phyloP scores from a whole-genome alignment of 306 rosid genomes.

The Begonia loranthoides region DNA sequence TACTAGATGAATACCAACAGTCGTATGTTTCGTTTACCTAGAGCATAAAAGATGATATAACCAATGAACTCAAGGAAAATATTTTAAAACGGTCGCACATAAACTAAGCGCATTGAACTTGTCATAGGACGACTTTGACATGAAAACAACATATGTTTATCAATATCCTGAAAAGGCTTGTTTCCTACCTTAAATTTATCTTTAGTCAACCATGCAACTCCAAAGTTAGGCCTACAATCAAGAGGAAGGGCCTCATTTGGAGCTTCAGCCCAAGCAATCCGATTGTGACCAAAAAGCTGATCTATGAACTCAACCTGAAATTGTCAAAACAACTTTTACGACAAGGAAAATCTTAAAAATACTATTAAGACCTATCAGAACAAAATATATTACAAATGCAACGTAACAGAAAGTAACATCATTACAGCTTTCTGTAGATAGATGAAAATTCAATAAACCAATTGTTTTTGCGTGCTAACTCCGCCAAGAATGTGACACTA shows the following conservation, averaged over 20 bases:
- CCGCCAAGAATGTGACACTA: no score
- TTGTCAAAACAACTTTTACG: conserved; percentile 10
- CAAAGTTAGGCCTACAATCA: conserved; percentile 88
- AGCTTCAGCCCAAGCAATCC: conserved; percentile 75
- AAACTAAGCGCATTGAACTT: not conserved
- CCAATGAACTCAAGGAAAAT: conserved; percentile 4
- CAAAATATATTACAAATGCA: not conserved
- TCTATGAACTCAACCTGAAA: conserved; percentile 81
- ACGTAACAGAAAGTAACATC: no score
- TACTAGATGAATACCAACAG: conserved; percentile 83
- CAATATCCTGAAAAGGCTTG: not conserved
- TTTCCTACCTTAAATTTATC: conserved; percentile 67
- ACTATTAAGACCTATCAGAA: not conserved
- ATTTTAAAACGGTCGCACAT: not conserved
- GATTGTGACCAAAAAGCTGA: conserved; percentile 51
- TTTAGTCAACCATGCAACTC: conserved; percentile 82
- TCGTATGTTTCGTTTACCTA: conserved; percentile 79
- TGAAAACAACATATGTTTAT: not conserved
- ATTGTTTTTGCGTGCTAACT: no score
- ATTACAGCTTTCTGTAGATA: no score
- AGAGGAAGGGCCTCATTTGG: conserved; percentile 95
- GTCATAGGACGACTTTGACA: no score
- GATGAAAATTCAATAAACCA: no score
- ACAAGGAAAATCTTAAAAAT: conserved; percentile 6
- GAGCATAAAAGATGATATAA: conserved; percentile 9